Base-by-base conservation (phyloP, 2,329 filamentous ascomycete genomes). In the Ophiocordyceps unilateralis region DNA sequence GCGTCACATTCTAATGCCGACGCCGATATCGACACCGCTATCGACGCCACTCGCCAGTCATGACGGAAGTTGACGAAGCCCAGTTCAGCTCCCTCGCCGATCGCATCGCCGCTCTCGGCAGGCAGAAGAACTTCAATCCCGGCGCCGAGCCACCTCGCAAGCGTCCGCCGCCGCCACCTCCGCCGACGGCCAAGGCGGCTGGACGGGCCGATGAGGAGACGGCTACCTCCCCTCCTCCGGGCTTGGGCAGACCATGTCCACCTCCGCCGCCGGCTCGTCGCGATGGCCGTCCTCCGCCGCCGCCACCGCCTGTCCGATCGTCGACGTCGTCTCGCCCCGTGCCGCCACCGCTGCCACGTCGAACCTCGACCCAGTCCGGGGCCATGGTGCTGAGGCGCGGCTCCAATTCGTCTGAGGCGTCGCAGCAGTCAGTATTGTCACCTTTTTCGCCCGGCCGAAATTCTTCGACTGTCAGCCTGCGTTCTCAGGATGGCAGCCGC, bases 51-150 rank as follows among this genome's bases (percentile, higher is more conserved):
- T 23, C 19, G 20, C 15, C 28, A 12, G 49, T 41, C 45, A 80
- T 80, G 76, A 66, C 73, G 8, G 76, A 80, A 42, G 63, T 68
- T 39, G 72, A 78, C 51, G 76, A 79, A 53, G 74, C 74, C 34
- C 70, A 70, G 47, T 78, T 76, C 56, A 76, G 64, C 45, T 70
- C 70, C 8, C 65, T 81, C 22, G 68, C 72, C 5, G 74, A 78
- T 57, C 68, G 76, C 42, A 80, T 80, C 48, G 75, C 76, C 10
- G 76, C 76, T 24, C 65, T 81, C 48, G 79, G 79, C 50, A 61
- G 64, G 53, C 69, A 78, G 56, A 73, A 74, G 58, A 73, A 72
- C 62, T 74, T 79, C 61, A 62, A 61, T 19, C 32, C 32, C 43
- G 52, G 60, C 14, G 59, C 62, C 20, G 57, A 58, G 43, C 58